phyloP scores from a whole-genome alignment of 1,284 basidiomycete genomes.

The Sporisorium graminicola region DNA sequence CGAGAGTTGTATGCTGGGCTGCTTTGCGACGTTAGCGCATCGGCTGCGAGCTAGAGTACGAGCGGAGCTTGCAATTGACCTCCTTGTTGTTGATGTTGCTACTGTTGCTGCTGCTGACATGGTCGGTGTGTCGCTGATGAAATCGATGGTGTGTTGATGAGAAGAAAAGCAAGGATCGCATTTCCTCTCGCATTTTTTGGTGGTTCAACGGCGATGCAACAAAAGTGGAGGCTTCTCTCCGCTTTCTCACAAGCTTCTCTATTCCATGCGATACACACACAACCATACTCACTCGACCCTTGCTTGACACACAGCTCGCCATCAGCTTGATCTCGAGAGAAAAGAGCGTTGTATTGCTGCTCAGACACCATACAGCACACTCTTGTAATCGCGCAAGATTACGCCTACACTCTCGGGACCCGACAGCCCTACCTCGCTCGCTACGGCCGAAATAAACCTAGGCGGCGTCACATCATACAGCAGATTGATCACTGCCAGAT shows the following conservation, averaged over 20 bases:
- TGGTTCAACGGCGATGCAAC: background rate
- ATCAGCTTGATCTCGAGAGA: background rate
- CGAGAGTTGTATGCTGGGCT: background rate
- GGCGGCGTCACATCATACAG: constrained; percentile 69
- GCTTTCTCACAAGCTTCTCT: background rate
- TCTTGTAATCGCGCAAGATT: constrained; percentile 69
- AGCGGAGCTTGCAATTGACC: background rate
- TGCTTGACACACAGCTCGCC: background rate
- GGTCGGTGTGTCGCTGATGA: background rate
- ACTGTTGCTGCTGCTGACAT: constrained; percentile 6
- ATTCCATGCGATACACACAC: too few relatives aligned
- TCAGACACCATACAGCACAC: constrained; percentile 62
- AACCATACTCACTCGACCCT: background rate
- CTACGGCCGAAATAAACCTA: constrained; percentile 64
- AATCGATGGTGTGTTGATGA: too few relatives aligned
- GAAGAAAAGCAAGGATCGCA: background rate
- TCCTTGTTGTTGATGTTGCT: background rate
- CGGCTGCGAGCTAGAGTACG: background rate
- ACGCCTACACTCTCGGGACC: constrained; percentile 68
- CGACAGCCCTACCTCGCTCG: constrained; percentile 65
- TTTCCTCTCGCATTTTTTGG: background rate
- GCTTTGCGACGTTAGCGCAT: background rate
- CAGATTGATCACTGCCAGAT: constrained; percentile 62
- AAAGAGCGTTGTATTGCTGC: background rate
- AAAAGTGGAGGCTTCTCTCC: constrained; percentile 3